These are phyloP conservation scores for Fusarium floridanum DNA, from an alignment of 2,329 filamentous ascomycete species.

Conservation along the genomic window DNA sequence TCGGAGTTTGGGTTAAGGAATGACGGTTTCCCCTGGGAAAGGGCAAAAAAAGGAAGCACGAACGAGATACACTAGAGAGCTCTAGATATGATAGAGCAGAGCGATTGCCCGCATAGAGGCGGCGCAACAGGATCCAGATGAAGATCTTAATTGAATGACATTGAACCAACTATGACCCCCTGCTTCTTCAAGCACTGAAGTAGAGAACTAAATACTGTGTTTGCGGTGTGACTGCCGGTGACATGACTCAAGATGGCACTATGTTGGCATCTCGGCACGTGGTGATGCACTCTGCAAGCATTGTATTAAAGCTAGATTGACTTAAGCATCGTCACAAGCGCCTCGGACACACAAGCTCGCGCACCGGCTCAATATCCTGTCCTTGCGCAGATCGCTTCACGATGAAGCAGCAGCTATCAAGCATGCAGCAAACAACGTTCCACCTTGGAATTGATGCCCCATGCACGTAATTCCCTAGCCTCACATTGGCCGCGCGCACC, in stretches of 20 bases:
- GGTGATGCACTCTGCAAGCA: slow-evolving; percentile 1
- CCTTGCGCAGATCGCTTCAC: slow-evolving; percentile 18
- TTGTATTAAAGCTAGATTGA: neutral
- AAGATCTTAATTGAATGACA: slow-evolving; percentile 35
- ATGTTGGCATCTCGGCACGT: slow-evolving; percentile 2
- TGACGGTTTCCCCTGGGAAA: slow-evolving; percentile 13
- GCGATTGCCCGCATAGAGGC: slow-evolving; percentile 27
- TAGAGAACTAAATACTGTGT: neutral
- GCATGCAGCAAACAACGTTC: slow-evolving; percentile 13
- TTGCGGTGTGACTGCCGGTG: slow-evolving; percentile 7
- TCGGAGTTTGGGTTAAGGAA: slow-evolving; percentile 36
- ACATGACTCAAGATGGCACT: neutral
- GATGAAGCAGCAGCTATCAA: neutral
- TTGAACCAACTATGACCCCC: neutral
- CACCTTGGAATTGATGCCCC: slow-evolving; percentile 4
- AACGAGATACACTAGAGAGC: slow-evolving; percentile 35
- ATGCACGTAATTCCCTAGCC: slow-evolving; percentile 34
- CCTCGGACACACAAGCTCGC: neutral
- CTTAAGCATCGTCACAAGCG: neutral
- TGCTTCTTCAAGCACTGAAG: no score
- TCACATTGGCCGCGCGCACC: slow-evolving; percentile 13
- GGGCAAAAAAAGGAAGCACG: slow-evolving; percentile 20
- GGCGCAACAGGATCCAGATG: slow-evolving; percentile 18
- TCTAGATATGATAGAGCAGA: slow-evolving; percentile 37
- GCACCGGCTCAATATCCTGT: neutral